These are phyloP conservation scores for Penicillium sp. DNA, from an alignment of 2,329 filamentous ascomycete genomes.

Conservation along the genomic window DNA sequence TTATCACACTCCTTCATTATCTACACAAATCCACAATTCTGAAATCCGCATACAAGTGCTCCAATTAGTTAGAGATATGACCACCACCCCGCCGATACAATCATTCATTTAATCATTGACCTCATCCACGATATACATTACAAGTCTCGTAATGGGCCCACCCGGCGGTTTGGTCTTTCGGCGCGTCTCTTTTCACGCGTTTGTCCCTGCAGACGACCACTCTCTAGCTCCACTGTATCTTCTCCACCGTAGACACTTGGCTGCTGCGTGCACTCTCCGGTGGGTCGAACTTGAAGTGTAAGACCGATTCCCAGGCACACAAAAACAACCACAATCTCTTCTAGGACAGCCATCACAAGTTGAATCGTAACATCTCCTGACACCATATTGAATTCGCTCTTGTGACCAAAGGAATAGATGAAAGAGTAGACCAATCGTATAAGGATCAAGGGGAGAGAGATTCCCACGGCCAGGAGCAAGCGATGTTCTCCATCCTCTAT, in stretches of 20 bases:
- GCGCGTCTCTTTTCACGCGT: not conserved
- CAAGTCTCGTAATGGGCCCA: not conserved
- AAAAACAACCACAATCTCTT: slow-evolving; percentile 32
- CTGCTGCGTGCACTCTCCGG: not conserved
- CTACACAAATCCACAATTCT: not conserved
- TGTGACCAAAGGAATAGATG: slow-evolving; percentile 26
- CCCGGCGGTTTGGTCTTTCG: not conserved
- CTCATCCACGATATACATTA: slow-evolving; percentile 1
- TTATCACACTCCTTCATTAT: not conserved
- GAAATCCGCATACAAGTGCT: not conserved
- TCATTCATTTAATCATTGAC: not conserved
- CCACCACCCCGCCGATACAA: too few relatives aligned
- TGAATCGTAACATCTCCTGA: slow-evolving; percentile 26
- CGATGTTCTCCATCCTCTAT: slow-evolving; percentile 29
- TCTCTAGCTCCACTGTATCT: not conserved
- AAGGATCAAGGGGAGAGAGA: slow-evolving; percentile 31
- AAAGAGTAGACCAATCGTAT: slow-evolving; percentile 33
- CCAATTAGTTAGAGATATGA: not conserved
- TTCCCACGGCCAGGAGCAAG: slow-evolving; percentile 27
- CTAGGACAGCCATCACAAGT: slow-evolving; percentile 31
- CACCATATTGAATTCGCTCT: slow-evolving; percentile 23
- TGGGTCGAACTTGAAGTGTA: slow-evolving; percentile 13
- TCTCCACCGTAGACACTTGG: not conserved
- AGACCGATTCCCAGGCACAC: slow-evolving; percentile 27
- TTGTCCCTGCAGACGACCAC: not conserved